phyloP scores from a whole-genome alignment of 495 filamentous ascomycete species.

The Penicillium macrosclerotiorum region DNA sequence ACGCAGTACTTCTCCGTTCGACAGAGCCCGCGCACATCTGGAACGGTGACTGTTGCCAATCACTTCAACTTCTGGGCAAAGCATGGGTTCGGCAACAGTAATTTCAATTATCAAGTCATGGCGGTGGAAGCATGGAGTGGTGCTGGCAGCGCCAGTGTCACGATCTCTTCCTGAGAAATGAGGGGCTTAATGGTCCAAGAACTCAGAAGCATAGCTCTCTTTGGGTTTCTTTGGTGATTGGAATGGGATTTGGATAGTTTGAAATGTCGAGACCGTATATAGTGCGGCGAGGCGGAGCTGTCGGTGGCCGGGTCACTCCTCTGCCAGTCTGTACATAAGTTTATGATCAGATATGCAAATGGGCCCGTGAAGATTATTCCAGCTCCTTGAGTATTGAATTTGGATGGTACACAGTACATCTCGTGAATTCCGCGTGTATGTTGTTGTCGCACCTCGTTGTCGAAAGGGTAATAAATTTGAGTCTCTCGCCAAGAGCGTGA shows the following conservation, averaged over 20 bases:
- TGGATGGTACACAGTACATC: too few species aligned
- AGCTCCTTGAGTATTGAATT: too few species aligned
- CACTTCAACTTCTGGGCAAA: constrained; percentile 18
- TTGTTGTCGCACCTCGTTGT: too few species aligned
- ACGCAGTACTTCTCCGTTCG: constrained; percentile 17
- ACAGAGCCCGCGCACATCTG: constrained; percentile 11
- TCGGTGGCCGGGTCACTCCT: neutral
- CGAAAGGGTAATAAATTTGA: too few species aligned
- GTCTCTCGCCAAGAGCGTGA: too few species aligned
- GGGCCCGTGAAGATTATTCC: too few species aligned
- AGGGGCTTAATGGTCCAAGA: constrained; percentile 1
- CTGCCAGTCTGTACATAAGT: too few species aligned
- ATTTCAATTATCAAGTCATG: constrained; percentile 11
- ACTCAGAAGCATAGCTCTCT: constrained; percentile 4
- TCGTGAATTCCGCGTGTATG: too few species aligned
- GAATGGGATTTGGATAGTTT: neutral
- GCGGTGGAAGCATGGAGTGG: constrained; percentile 12
- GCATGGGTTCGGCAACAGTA: constrained; percentile 10
- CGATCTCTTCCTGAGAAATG: constrained; percentile 6
- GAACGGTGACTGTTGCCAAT: constrained; percentile 15
- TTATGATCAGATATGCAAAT: too few species aligned
- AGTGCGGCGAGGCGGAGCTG: constrained; percentile 5
- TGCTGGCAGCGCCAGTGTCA: constrained; percentile 14
- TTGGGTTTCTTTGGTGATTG: constrained; percentile 1
- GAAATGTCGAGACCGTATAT: constrained; percentile 4